Conservation (phyloP, 495 filamentous ascomycete species). For the Penicillium maclennaniae region DNA sequence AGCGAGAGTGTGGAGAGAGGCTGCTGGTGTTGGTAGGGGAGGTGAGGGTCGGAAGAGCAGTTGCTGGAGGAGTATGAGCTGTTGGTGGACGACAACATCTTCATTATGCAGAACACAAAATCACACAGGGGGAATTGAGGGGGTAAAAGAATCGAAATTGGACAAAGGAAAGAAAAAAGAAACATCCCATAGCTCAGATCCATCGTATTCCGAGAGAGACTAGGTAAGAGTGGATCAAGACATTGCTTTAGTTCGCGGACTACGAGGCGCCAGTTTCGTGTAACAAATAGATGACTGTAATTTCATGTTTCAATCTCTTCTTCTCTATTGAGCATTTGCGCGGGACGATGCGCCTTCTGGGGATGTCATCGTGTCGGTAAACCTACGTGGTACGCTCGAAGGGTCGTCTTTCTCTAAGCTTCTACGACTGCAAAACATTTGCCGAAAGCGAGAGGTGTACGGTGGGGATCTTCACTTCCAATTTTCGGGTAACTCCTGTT, state of each 20-base stretch:
- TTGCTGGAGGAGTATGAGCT: slow-evolving; percentile 27
- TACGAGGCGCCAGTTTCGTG: slow-evolving; percentile 22
- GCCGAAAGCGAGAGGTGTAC: neutral
- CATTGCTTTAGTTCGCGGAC: slow-evolving; percentile 20
- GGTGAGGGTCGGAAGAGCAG: slow-evolving; percentile 29
- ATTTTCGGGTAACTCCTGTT: neutral
- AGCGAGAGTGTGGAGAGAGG: slow-evolving; percentile 27
- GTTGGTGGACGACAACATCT: slow-evolving; percentile 32
- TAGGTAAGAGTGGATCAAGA: slow-evolving; percentile 29
- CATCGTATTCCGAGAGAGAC: slow-evolving; percentile 19
- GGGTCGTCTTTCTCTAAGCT: too few relatives aligned
- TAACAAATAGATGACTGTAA: slow-evolving; percentile 33
- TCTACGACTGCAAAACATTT: too few relatives aligned
- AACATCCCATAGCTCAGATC: slow-evolving; percentile 9
- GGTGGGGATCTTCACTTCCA: neutral
- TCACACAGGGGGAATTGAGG: slow-evolving; percentile 5
- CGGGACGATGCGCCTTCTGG: neutral
- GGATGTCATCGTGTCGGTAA: too few relatives aligned
- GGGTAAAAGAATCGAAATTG: slow-evolving; percentile 7
- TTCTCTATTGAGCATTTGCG: neutral
- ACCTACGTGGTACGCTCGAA: neutral
- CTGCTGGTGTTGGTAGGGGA: slow-evolving; percentile 28
- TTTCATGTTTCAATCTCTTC: slow-evolving; percentile 13
- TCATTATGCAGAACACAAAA: neutral
- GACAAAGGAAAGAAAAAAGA: slow-evolving; percentile 12